These are phyloP conservation scores for Trichophyton schoenleinii DNA, from an alignment of 2,329 filamentous ascomycete genomes.

Conservation along the genomic window DNA sequence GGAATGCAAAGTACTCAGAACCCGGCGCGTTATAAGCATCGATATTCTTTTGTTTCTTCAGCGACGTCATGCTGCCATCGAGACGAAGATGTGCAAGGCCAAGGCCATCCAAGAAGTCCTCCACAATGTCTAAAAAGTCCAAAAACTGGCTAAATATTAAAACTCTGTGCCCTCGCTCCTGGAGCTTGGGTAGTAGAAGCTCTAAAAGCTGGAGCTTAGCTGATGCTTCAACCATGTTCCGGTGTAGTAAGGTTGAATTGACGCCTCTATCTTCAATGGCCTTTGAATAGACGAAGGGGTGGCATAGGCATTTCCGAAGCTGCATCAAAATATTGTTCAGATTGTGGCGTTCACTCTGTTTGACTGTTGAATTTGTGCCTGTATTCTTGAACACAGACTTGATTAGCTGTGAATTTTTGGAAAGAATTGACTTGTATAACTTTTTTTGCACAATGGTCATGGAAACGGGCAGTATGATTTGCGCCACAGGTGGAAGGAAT, in stretches of 20 bases:
- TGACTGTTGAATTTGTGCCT: slow-evolving; percentile 35
- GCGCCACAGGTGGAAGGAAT: slow-evolving; percentile 82
- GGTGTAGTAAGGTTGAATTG: slow-evolving; percentile 50
- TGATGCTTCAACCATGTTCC: slow-evolving; percentile 81
- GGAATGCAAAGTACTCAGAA: slow-evolving; percentile 74
- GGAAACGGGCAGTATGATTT: slow-evolving; percentile 90
- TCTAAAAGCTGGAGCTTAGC: slow-evolving; percentile 77
- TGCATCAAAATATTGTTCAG: slow-evolving; percentile 94
- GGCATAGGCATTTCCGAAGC: slow-evolving; percentile 83
- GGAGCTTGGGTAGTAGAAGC: slow-evolving; percentile 74
- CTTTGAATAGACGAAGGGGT: slow-evolving; percentile 87
- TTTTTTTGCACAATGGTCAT: slow-evolving; percentile 92
- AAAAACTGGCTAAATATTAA: slow-evolving; percentile 95
- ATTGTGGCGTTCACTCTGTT: slow-evolving; percentile 59
- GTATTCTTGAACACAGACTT: slow-evolving; percentile 65
- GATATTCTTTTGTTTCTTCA: slow-evolving; percentile 89
- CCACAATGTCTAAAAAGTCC: slow-evolving; percentile 70
- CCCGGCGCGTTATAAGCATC: slow-evolving; percentile 82
- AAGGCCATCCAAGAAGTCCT: slow-evolving; percentile 76
- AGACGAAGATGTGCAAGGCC: slow-evolving; percentile 64
- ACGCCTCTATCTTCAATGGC: slow-evolving; percentile 74
- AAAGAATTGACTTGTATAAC: slow-evolving; percentile 83
- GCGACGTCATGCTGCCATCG: slow-evolving; percentile 66
- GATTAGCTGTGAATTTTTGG: slow-evolving; percentile 80
- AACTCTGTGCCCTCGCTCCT: slow-evolving; percentile 74